Base-by-base conservation (phyloP, 192 early-diverging fungal species). In the Lobulomyces angularis region DNA sequence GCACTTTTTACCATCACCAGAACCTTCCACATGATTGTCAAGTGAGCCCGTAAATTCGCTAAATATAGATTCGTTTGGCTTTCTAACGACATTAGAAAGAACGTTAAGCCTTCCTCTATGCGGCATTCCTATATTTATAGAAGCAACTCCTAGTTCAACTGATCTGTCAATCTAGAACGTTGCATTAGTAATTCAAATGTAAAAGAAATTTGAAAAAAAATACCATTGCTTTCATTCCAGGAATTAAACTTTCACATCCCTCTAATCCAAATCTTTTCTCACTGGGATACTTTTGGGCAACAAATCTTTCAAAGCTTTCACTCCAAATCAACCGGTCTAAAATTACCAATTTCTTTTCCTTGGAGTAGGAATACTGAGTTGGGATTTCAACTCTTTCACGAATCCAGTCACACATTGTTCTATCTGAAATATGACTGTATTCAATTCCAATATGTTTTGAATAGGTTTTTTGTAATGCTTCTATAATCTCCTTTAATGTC, bases 31-130 rank as follows among this genome's bases (percentile, higher is more conserved):
- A 49, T 69, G 74, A 32, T 85, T 79, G 51, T 84, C 87, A 36
- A 79, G 59, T 47, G 82, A 69, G 39, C 89, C 90, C 26, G 83
- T 81, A 60, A 97, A 97, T 64, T 98, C 94, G 58, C 84, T 87
- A 62, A 98, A 98, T 59, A 98, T 95, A 14, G 89, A 93, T 61
- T 91, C 87, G 63, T 91, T 88, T 37, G 91, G 91, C 69, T 95
- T 98, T 46, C 90, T 82, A 48, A 98, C 86, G 14, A 98, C 94
- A 61, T 98, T 98, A 43, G 87, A 85, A 27, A 98, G 76, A 38
- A 98, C 91, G 58, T 98, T 98, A 33, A 98, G 70, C 51, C 94
- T 86, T 37, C 94, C 94, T 64, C 94, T 86, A 71, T 98, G 94
- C 27, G 94, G 87, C 94, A 98, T 98, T 43, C 94, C 94, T 78